Evolutionary conservation across 345 rosid genomes (phyloP).

Genomic region (Populus ilicifolia): DNA sequence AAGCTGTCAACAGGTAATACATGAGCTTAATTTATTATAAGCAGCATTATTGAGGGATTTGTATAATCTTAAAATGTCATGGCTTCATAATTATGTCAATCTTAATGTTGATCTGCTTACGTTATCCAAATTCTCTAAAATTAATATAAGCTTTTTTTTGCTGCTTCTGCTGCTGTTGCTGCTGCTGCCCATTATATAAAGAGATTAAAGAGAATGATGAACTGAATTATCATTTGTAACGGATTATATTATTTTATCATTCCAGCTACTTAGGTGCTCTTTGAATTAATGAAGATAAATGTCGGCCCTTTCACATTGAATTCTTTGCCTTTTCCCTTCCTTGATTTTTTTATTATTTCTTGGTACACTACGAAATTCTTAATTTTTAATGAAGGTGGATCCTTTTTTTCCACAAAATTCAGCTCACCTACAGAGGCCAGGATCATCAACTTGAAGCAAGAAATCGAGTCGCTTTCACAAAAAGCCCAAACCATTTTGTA

Average conservation of each 20-base stretch:
- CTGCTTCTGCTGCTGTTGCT: conserved; percentile 2
- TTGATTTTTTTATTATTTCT: too few species aligned
- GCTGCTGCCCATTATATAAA: background rate
- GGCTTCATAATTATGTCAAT: conserved; percentile 19
- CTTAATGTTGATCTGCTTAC: conserved; percentile 18
- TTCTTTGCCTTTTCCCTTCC: too few species aligned
- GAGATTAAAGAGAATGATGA: background rate
- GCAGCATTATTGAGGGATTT: background rate
- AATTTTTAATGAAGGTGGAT: background rate
- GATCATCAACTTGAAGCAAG: background rate
- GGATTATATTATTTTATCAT: too few species aligned
- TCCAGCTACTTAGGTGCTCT: too few species aligned
- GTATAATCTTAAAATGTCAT: conserved; percentile 8
- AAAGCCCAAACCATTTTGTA: background rate
- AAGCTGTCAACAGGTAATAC: background rate
- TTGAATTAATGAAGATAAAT: too few species aligned
- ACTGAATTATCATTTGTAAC: background rate
- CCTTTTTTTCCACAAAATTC: background rate
- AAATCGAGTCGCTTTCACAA: background rate
- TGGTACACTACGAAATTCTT: background rate
- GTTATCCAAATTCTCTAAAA: conserved; percentile 15
- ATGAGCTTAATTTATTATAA: background rate
- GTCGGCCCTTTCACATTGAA: too few species aligned
- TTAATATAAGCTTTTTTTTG: background rate
- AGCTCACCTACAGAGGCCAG: background rate